Evolutionary conservation across 1,284 basidiomycete species (phyloP).

Genomic region (Sporisorium scitamineum): DNA sequence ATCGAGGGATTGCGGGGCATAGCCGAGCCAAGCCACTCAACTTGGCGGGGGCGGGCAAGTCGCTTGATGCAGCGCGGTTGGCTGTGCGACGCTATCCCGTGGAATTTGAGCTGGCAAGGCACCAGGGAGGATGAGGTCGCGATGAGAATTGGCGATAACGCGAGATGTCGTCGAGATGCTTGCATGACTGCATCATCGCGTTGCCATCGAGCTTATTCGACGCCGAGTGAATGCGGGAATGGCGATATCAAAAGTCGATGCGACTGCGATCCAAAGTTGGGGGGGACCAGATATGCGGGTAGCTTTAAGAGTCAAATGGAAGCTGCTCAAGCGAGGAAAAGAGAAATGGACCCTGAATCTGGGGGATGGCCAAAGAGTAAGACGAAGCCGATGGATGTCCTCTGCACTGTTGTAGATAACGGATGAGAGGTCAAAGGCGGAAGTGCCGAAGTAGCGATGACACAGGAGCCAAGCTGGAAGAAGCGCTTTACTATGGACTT

Average conservation of each 20-base stretch:
- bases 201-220: not conserved
- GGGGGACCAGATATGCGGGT: not conserved
- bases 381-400: not conserved
- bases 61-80: not conserved
- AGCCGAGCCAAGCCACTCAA: conserved; percentile 4
- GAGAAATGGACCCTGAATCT: not conserved
- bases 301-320: not conserved
- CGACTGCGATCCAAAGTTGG: not conserved
- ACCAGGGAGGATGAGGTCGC: too few species aligned
- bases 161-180: not conserved
- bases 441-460: not conserved
- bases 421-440: not conserved
- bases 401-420: not conserved
- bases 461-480: not conserved
- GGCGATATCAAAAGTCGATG: too few species aligned
- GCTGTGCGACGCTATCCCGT: too few species aligned
- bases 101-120: not conserved
- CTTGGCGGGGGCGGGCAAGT: not conserved
- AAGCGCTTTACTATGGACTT: not conserved
- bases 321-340: not conserved
- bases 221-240: too few species aligned
- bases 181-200: not conserved
- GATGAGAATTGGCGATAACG: not conserved
- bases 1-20: not conserved
- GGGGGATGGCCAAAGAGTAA: not conserved